Percentiles rank a stretch among this genome's conserved stretches.
phyloP scores from a whole-genome alignment of 768 basidiomycete genomes.

The Agaricus sinodeliciosus region DNA sequence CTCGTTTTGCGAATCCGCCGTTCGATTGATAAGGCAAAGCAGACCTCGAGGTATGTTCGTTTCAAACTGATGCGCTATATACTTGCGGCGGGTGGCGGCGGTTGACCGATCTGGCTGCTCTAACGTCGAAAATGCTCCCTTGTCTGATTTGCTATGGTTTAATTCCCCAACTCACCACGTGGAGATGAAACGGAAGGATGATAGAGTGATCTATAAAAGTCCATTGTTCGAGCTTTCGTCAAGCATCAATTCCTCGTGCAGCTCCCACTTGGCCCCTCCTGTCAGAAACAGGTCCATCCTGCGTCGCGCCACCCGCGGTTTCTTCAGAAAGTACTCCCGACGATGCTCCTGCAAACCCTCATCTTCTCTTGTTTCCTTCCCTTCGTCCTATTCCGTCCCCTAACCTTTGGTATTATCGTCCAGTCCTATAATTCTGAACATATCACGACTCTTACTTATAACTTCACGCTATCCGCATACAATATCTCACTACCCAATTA shows the following conservation, averaged over 20 bases:
- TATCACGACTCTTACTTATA: conserved; percentile 19
- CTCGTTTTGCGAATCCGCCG: background rate
- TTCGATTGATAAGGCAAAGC: too few species aligned
- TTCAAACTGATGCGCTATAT: background rate
- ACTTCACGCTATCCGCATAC: conserved; percentile 41
- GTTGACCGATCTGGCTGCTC: background rate
- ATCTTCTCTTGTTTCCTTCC: background rate
- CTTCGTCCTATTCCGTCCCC: background rate
- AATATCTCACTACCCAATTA: conserved; percentile 35
- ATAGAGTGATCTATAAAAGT: background rate
- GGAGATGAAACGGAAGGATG: background rate
- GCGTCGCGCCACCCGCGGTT: background rate
- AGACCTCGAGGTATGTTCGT: background rate
- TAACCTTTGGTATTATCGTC: background rate
- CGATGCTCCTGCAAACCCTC: background rate
- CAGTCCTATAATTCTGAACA: background rate
- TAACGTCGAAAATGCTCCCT: background rate
- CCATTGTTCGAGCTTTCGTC: too few species aligned
- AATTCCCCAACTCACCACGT: background rate
- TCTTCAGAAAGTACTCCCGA: background rate
- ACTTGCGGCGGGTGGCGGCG: background rate
- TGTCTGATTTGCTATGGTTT: conserved; percentile 4
- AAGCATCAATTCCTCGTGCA: too few species aligned
- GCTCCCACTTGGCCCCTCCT: too few species aligned
- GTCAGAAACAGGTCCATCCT: too few species aligned